Evolutionary conservation across 352 stramenopile species (phyloP).

Genomic region (Globisporangium cederbergense): DNA sequence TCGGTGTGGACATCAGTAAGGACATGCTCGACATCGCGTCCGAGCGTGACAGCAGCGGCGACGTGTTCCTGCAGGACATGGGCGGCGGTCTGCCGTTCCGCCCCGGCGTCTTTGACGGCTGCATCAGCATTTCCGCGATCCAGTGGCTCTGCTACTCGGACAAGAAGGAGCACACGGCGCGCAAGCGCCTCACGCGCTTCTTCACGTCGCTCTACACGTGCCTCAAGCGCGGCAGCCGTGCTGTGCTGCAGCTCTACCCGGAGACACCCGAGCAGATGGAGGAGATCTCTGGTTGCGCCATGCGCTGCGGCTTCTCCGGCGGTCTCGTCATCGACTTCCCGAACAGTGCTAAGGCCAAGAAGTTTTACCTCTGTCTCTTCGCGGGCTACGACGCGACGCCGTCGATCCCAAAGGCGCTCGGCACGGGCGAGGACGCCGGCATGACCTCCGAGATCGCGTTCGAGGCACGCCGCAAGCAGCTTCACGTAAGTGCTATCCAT

Average conservation of each 20-base stretch:
- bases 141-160: constrained; percentile 99
- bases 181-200: constrained; percentile 95
- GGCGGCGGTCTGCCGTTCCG: constrained; percentile 97
- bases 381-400: constrained; percentile 86
- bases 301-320: constrained; percentile 90
- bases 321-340: constrained; percentile 99
- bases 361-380: constrained; percentile 99
- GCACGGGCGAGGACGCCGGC: constrained; percentile 34
- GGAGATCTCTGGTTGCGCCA: constrained; percentile 87
- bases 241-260: constrained; percentile 99
- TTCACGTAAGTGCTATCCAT: constrained; percentile 32
- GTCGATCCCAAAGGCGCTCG: constrained; percentile 83
- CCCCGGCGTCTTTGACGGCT: constrained; percentile 97
- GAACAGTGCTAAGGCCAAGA: constrained; percentile 99
- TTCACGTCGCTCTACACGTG: constrained; percentile 93
- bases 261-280: constrained; percentile 97
- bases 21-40: constrained; percentile 99
- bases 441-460: constrained; percentile 52
- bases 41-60: constrained; percentile 88
- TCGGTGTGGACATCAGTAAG: constrained; percentile 96
- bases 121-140: constrained; percentile 99
- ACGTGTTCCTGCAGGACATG: constrained; percentile 96
- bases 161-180: constrained; percentile 92
- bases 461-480: constrained; percentile 53
- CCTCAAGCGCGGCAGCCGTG: constrained; percentile 84